Evolutionary conservation across 805 yeast species (phyloP), one percentile per base, ranked within the genome.

Genomic region (Cyberlindnera mrakii): DNA sequence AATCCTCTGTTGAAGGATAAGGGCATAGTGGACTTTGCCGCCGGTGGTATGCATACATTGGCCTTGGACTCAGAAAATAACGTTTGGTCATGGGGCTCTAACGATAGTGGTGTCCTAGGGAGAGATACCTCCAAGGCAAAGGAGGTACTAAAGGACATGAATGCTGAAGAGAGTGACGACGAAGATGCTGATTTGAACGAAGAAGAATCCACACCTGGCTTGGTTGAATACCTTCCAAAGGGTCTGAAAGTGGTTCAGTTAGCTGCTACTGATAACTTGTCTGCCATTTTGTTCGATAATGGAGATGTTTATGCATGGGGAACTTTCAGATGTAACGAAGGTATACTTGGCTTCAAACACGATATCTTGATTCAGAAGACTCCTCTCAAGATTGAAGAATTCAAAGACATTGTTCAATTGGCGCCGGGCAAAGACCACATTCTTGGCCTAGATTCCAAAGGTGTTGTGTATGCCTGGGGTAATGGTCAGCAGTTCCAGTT

Each of bases 251-350:
- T 91, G 40, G 85, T 86, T 18, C 93, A 84, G 59, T 62, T 91
- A 33, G 89, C 88, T 14, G 97, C 98, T 4, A 85, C 97, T 9
- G 99, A 93, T 62, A 91, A 89, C 57, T 67, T 91, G 47, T 85
- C 96, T 33, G 90, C 91, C 15, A 87, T 80, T 3, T 65, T 93
- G 45, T 75, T 82, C 33, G 82, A 77, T 37, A 80, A 78, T 42
- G 98, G 99, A 31, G 87, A 85, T 33, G 89, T 95, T 9, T 93
- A 82, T 63, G 95, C 97, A 0, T 93, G 99, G 98, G 99, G 99
- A 32, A 86, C 96, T 17, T 93, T 93, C 68, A 82, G 93, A 66
- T 81, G 89, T 60, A 86, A 86, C 54, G 98, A 93, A 65, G 99
- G 99, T 42, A 70, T 82, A 33, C 72, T 91, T 44, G 96, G 96